A percentile compares a stretch with the other conserved stretches of the same genome.
Evolutionary conservation across 2,329 filamentous ascomycete genomes (phyloP).

Genomic region (Hypoxylon rubiginosum): DNA sequence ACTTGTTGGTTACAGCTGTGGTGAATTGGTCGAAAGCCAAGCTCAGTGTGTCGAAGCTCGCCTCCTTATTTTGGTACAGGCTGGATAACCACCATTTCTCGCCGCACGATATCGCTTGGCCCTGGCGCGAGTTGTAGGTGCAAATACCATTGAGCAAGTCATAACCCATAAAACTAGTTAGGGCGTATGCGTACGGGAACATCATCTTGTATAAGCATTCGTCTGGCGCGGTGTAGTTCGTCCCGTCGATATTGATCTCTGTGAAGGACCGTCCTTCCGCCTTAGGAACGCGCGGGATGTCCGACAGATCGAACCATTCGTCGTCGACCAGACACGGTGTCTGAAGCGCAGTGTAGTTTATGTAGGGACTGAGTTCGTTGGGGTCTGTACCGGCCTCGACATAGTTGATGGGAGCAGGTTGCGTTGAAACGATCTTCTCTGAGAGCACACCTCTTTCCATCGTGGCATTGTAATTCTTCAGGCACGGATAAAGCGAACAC

Average conservation of each 20-base stretch:
- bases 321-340: constrained; percentile 33
- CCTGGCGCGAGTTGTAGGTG: constrained; percentile 21
- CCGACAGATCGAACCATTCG: constrained; percentile 26
- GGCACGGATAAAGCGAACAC: constrained; percentile 39
- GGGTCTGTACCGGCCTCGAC: constrained; percentile 24
- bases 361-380: not conserved
- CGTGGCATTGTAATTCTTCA: constrained; percentile 38
- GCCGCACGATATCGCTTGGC: constrained; percentile 21
- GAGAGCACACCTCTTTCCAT: constrained; percentile 29
- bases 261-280: constrained; percentile 20
- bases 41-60: constrained; percentile 29
- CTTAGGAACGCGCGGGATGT: constrained; percentile 26
- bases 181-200: constrained; percentile 15
- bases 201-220: constrained; percentile 40
- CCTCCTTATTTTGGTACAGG: constrained; percentile 28
- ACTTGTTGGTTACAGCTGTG: constrained; percentile 39
- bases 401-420: constrained; percentile 29
- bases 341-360: constrained; percentile 37
- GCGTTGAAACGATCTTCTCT: constrained; percentile 34
- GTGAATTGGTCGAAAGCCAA: constrained; percentile 33
- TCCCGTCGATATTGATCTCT: constrained; percentile 30
- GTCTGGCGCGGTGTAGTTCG: constrained; percentile 32
- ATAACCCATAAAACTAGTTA: constrained; percentile 17
- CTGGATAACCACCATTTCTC: constrained; percentile 37
- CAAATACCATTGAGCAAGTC: constrained; percentile 29